Conservation (phyloP, 441 rosid genomes). For the Omphalea diandra region DNA sequence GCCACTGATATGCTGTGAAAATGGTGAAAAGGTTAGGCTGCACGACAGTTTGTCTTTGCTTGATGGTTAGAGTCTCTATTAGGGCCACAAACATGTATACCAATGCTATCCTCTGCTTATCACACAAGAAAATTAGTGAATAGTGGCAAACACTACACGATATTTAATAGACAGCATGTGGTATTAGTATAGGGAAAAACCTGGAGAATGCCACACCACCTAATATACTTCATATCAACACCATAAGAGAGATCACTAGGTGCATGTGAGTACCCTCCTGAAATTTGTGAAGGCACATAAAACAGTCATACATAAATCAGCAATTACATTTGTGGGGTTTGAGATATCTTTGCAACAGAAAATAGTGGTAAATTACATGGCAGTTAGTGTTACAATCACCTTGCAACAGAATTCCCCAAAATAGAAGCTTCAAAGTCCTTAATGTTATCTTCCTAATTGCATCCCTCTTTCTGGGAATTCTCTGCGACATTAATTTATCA, state of each 20-base stretch:
- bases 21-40: constrained; percentile 47
- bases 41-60: constrained; percentile 39
- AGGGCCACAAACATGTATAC: constrained; percentile 60
- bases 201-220: constrained; percentile 77
- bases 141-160: background rate
- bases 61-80: constrained; percentile 55
- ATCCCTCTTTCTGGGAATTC: constrained; percentile 38
- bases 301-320: background rate
- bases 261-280: constrained; percentile 77
- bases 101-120: constrained; percentile 61
- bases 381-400: constrained; percentile 27
- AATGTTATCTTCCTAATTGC: constrained; percentile 48
- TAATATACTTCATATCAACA: constrained; percentile 59
- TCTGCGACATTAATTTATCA: constrained; percentile 40
- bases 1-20: constrained; percentile 57
- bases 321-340: background rate
- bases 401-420: constrained; percentile 73
- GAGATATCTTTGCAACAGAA: background rate
- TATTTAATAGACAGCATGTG: no score
- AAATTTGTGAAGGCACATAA: background rate
- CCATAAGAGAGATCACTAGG: constrained; percentile 55
- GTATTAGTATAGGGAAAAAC: constrained; percentile 22
- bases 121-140: background rate
- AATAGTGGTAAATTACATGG: background rate
- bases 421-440: constrained; percentile 71